A percentile compares a stretch with the other conserved stretches of the same genome.
Evolutionary conservation across 768 basidiomycete species (phyloP).

Genomic region (Termitomyces sp.): DNA sequence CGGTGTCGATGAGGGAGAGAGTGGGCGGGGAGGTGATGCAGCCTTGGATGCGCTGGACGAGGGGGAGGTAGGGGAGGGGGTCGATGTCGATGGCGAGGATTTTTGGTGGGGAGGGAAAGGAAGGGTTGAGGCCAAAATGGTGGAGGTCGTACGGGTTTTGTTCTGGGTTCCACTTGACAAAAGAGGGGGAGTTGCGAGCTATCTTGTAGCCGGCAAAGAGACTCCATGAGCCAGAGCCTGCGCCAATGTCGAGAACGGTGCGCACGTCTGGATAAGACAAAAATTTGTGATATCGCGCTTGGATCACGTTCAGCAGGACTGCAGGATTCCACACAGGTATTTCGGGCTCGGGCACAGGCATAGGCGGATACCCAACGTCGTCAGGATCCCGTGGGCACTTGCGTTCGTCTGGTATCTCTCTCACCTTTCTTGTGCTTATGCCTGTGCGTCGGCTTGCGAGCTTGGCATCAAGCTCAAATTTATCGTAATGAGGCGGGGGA

Average conservation of each 20-base stretch:
- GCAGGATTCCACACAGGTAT: too few relatives aligned
- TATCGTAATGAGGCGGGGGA: not conserved
- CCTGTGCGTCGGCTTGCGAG: too few relatives aligned
- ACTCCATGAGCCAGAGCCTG: not conserved
- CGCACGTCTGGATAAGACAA: not conserved
- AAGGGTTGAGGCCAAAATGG: not conserved
- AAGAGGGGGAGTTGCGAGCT: not conserved
- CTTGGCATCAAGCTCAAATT: not conserved
- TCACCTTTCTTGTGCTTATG: too few relatives aligned
- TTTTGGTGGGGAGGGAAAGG: conserved; percentile 8
- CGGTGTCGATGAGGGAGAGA: conserved; percentile 31
- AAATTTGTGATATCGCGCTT: not conserved
- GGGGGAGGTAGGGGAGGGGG: conserved; percentile 59
- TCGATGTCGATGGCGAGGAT: conserved; percentile 81
- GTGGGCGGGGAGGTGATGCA: conserved; percentile 66
- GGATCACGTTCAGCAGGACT: not conserved
- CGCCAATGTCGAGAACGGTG: conserved; percentile 1
- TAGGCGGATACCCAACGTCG: too few relatives aligned
- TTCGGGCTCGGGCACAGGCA: too few relatives aligned
- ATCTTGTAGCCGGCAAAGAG: not conserved
- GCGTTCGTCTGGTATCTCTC: too few relatives aligned
- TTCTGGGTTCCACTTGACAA: too few relatives aligned
- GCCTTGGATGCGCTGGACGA: conserved; percentile 68
- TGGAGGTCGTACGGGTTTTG: not conserved
- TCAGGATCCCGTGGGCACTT: too few relatives aligned